A percentile compares a stretch with the other conserved stretches of the same genome.
phyloP scores from a whole-genome alignment of 2,329 filamentous ascomycete genomes.

The Dactylellina drechsleri region DNA sequence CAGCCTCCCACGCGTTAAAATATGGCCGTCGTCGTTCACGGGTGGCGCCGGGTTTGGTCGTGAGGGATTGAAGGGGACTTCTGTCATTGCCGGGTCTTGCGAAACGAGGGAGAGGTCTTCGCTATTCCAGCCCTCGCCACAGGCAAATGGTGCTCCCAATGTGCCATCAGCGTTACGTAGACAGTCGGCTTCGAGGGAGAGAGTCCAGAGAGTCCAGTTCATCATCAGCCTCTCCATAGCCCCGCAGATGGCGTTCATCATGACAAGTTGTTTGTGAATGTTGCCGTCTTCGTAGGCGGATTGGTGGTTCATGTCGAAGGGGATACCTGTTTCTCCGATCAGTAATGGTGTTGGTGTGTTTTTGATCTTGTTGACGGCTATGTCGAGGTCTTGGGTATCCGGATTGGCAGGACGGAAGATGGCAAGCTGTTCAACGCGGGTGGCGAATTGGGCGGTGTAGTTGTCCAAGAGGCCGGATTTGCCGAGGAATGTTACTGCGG shows the following conservation, averaged over 20 bases:
- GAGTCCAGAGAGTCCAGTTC: constrained; percentile 60
- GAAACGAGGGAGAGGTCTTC: constrained; percentile 64
- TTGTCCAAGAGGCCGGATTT: constrained; percentile 61
- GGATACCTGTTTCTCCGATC: constrained; percentile 63
- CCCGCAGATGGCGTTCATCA: constrained; percentile 62
- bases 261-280: constrained; percentile 62
- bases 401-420: constrained; percentile 57
- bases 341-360: constrained; percentile 60
- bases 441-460: constrained; percentile 62
- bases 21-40: constrained; percentile 52
- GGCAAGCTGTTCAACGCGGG: constrained; percentile 61
- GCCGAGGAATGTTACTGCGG: constrained; percentile 61
- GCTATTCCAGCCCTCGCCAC: constrained; percentile 64
- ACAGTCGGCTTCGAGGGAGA: constrained; percentile 64
- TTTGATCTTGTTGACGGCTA: constrained; percentile 54
- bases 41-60: constrained; percentile 57
- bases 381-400: constrained; percentile 44
- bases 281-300: constrained; percentile 62
- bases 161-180: constrained; percentile 60
- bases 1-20: constrained; percentile 54
- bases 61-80: constrained; percentile 60
- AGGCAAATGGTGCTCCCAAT: constrained; percentile 53
- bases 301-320: constrained; percentile 63
- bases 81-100: constrained; percentile 59
- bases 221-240: constrained; percentile 61